phyloP scores from a whole-genome alignment of 108 stramenopile genomes.

The Bacterosira constricta region DNA sequence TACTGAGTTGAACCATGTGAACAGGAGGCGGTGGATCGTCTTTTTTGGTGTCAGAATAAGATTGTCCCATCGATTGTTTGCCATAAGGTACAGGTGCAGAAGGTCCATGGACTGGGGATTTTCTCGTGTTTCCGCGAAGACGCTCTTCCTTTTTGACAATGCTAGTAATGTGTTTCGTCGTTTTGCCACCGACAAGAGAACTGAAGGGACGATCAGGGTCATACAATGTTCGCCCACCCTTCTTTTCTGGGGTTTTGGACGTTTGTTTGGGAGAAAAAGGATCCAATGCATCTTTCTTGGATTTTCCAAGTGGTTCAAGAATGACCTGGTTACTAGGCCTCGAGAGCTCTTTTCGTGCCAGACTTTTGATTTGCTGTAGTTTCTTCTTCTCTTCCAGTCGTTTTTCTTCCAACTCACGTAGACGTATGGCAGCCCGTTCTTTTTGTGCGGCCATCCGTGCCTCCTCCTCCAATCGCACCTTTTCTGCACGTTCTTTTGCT shows the following conservation, averaged over 20 bases:
- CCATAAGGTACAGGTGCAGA: constrained; percentile 2
- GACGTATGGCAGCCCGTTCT: constrained; percentile 53
- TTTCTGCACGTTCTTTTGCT: constrained; percentile 70
- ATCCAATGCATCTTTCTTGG: constrained; percentile 6
- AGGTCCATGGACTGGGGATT: background rate
- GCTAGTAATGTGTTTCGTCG: background rate
- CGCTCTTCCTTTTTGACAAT: constrained; percentile 19
- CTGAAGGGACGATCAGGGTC: constrained; percentile 64
- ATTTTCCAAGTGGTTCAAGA: constrained; percentile 41
- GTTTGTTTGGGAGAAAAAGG: background rate
- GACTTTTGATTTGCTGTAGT: background rate
- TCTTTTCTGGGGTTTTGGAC: background rate
- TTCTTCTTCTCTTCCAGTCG: constrained; percentile 42
- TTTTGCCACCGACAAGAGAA: constrained; percentile 48
- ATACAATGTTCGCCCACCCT: constrained; percentile 30
- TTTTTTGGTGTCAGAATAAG: constrained; percentile 12
- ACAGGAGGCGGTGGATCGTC: constrained; percentile 30
- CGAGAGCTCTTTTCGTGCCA: constrained; percentile 5
- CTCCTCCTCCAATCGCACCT: constrained; percentile 58
- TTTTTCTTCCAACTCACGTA: constrained; percentile 70
- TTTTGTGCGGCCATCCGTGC: constrained; percentile 52
- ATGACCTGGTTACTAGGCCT: constrained; percentile 30
- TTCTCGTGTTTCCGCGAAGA: constrained; percentile 2
- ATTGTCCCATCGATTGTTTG: background rate
- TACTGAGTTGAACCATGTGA: constrained; percentile 68